These are phyloP conservation scores for Arxiozyma telluris DNA, from an alignment of 1,139 yeast genomes.

Conservation along the genomic window DNA sequence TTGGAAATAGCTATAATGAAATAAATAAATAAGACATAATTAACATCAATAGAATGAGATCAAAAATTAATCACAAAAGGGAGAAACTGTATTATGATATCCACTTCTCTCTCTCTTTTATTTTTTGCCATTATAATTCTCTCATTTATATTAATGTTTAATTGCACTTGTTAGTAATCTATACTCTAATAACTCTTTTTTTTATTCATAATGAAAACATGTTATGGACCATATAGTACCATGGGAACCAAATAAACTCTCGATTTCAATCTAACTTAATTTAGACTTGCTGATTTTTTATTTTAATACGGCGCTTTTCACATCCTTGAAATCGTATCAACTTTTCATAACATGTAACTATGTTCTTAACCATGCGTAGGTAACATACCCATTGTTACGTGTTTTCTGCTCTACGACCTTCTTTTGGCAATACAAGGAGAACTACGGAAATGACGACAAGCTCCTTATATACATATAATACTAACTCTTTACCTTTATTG, in stretches of 20 bases:
- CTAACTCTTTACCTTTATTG: no score
- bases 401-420: conserved; percentile 20
- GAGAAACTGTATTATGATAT: neutral
- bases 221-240: no score
- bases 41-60: neutral
- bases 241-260: neutral
- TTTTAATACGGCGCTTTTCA: neutral
- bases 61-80: conserved; percentile 9
- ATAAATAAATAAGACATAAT: neutral
- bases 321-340: neutral
- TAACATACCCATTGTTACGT: conserved; percentile 33
- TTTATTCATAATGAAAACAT: no score
- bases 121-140: conserved; percentile 1
- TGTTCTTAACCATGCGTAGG: neutral
- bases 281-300: neutral
- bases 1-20: conserved; percentile 75
- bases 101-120: neutral
- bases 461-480: no score
- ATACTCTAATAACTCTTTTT: no score
- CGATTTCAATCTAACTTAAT: no score
- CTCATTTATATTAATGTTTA: neutral
- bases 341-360: neutral
- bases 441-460: neutral
- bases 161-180: neutral
- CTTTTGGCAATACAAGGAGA: neutral